A percentile compares a stretch with the other conserved stretches of the same genome.
Conservation (phyloP, 1,284 basidiomycete species). For the Cutaneotrichosporon spelunceum region DNA sequence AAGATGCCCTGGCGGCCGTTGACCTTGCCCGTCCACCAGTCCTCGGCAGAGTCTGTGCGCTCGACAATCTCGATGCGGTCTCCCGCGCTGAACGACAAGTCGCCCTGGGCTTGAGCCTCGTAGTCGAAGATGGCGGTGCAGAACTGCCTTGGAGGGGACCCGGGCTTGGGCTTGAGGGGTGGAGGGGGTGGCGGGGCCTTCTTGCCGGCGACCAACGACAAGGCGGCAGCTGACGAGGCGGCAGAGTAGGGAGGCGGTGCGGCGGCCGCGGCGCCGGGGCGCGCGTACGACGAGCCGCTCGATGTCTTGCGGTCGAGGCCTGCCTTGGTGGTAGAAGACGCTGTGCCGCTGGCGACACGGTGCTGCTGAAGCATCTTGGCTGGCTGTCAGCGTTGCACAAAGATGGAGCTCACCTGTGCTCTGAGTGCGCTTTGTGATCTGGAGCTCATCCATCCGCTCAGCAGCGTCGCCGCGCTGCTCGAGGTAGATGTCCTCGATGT, state of each 20-base stretch:
- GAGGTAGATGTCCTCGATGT: conserved; percentile 77
- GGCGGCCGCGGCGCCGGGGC: conserved; percentile 27
- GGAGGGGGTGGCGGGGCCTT: conserved; percentile 82
- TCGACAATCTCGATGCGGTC: conserved; percentile 91
- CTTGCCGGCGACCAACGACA: conserved; percentile 57
- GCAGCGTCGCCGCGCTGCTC: conserved; percentile 73
- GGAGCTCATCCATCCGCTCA: conserved; percentile 68
- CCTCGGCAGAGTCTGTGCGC: conserved; percentile 76
- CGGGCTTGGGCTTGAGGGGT: conserved; percentile 73
- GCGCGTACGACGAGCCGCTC: conserved; percentile 44
- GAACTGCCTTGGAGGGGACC: conserved; percentile 60
- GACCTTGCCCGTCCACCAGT: conserved; percentile 96
- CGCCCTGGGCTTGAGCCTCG: conserved; percentile 87
- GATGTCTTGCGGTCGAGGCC: conserved; percentile 50
- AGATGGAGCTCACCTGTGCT: conserved; percentile 65
- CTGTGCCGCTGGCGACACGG: conserved; percentile 9
- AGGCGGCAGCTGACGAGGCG: conserved; percentile 43
- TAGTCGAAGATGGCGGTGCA: conserved; percentile 97
- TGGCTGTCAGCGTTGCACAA: background rate
- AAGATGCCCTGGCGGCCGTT: conserved; percentile 87
- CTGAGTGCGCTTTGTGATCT: conserved; percentile 73
- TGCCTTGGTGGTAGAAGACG: conserved; percentile 37
- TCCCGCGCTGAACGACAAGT: conserved; percentile 86
- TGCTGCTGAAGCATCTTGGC: conserved; percentile 33
- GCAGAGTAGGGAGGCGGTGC: conserved; percentile 51